Percentiles rank a stretch among this genome's conserved stretches.
These are phyloP conservation scores for Sporothrix mexicana DNA, from an alignment of 2,329 filamentous ascomycete genomes.

Conservation along the genomic window DNA sequence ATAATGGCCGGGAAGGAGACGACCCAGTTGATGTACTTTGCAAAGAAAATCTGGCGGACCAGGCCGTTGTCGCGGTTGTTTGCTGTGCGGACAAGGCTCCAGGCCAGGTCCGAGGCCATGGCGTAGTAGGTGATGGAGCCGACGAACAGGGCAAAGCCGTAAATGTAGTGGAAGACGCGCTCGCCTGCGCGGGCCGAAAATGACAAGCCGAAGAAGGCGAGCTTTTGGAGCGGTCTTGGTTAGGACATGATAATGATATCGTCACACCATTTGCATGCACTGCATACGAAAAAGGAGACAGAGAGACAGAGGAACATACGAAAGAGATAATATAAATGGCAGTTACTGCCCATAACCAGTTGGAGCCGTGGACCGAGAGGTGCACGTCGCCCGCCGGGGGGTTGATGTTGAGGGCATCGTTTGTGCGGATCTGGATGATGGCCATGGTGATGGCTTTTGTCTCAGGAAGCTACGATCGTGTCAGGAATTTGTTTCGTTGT, in stretches of 20 bases:
- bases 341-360: conserved; percentile 63
- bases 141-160: conserved; percentile 55
- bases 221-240: conserved; percentile 9
- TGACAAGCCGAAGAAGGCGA: conserved; percentile 50
- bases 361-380: conserved; percentile 54
- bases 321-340: conserved; percentile 56
- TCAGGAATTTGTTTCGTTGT: too few relatives aligned
- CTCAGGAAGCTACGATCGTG: too few relatives aligned
- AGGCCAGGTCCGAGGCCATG: conserved; percentile 59
- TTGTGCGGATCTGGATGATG: conserved; percentile 45
- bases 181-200: conserved; percentile 54
- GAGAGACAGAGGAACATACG: background rate
- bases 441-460: conserved; percentile 43
- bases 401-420: conserved; percentile 57
- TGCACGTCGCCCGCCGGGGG: conserved; percentile 49
- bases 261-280: background rate
- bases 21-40: conserved; percentile 62
- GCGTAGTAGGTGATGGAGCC: conserved; percentile 59
- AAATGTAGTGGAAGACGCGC: conserved; percentile 63
- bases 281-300: too few relatives aligned
- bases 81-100: conserved; percentile 44
- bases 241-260: background rate
- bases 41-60: conserved; percentile 59
- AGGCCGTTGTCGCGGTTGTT: conserved; percentile 44
- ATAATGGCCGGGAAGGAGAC: conserved; percentile 56